Conservation (phyloP, 306 rosid species). For the Benincasa hispida region DNA sequence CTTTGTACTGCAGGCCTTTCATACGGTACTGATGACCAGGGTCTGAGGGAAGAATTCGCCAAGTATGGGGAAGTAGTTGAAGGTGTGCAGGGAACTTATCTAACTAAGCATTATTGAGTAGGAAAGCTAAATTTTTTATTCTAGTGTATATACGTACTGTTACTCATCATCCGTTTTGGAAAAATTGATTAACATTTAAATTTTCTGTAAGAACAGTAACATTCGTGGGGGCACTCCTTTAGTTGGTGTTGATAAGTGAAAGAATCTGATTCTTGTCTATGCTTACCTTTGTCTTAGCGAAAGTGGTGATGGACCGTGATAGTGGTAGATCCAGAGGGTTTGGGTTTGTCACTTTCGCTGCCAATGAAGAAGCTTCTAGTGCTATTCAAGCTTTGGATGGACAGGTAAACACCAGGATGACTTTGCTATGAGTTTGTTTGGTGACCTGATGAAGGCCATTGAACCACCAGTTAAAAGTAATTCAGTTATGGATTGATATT, state of each 20-base stretch:
- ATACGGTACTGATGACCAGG: conserved; percentile 47
- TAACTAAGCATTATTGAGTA: background rate
- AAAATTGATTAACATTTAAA: background rate
- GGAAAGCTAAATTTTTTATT: background rate
- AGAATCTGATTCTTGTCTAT: background rate
- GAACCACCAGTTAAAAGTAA: background rate
- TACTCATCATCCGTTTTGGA: background rate
- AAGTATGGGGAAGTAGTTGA: conserved; percentile 72
- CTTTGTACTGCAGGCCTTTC: conserved; percentile 47
- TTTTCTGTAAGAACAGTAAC: background rate
- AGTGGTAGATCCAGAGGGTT: conserved; percentile 84
- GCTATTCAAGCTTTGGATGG: conserved; percentile 82
- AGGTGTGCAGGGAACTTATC: conserved; percentile 27
- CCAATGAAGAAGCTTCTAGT: conserved; percentile 72
- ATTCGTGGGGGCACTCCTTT: background rate
- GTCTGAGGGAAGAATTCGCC: conserved; percentile 54
- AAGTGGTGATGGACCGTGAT: conserved; percentile 65
- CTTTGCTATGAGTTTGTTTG: background rate
- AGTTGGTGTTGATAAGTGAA: background rate
- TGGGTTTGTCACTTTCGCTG: conserved; percentile 58
- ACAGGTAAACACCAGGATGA: conserved; percentile 36
- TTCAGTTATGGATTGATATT: background rate
- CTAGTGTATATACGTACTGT: background rate
- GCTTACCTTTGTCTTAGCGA: conserved; percentile 32
- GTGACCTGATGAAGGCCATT: background rate